Percentiles rank a stretch among this genome's conserved stretches.
Evolutionary conservation across 768 basidiomycete species (phyloP).

Genomic region (Tephrocybe rancida): DNA sequence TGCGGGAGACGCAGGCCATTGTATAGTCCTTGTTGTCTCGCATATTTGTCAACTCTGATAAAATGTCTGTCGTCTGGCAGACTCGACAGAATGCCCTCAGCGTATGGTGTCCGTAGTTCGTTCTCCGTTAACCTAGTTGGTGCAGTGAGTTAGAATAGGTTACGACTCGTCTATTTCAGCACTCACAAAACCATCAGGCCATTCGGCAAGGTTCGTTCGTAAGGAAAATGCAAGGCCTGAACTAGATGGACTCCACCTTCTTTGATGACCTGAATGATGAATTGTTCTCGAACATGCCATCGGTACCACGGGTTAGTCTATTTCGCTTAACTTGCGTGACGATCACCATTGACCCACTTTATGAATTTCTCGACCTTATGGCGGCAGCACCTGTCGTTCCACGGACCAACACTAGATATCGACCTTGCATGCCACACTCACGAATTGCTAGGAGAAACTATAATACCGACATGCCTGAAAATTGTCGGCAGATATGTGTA

Average conservation of each 20-base stretch:
- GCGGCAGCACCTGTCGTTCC: slow-evolving; percentile 42
- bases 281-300: slow-evolving; percentile 47
- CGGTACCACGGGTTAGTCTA: slow-evolving; percentile 57
- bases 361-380: slow-evolving; percentile 58
- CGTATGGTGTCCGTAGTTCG: slow-evolving; percentile 50
- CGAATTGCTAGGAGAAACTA: slow-evolving; percentile 57
- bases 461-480: slow-evolving; percentile 40
- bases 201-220: slow-evolving; percentile 59
- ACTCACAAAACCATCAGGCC: slow-evolving; percentile 35
- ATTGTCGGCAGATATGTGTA: slow-evolving; percentile 43
- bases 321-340: neutral
- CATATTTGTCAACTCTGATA: neutral
- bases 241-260: slow-evolving; percentile 47
- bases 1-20: neutral
- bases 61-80: neutral
- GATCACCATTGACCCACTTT: neutral
- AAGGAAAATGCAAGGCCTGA: slow-evolving; percentile 51
- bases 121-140: slow-evolving; percentile 61
- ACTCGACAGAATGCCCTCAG: slow-evolving; percentile 41
- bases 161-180: neutral
- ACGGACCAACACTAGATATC: slow-evolving; percentile 69
- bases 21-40: neutral
- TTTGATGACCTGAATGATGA: slow-evolving; percentile 41
- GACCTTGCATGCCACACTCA: slow-evolving; percentile 79
- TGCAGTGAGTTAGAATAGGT: slow-evolving; percentile 39